phyloP scores from a whole-genome alignment of 1,284 basidiomycete species.

The Tetrapyrgos nigripes region DNA sequence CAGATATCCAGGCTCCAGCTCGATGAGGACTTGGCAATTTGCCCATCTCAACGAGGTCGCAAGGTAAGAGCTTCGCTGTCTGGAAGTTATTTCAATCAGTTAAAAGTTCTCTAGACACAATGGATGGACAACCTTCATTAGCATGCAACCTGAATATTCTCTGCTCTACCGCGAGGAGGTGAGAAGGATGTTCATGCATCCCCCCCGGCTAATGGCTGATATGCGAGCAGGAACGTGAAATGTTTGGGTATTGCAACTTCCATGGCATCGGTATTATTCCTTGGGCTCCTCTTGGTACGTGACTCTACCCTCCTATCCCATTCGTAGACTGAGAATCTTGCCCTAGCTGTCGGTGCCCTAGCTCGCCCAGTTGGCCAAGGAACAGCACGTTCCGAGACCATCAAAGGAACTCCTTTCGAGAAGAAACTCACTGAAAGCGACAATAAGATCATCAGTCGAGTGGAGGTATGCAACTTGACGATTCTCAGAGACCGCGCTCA shows the following conservation, averaged over 20 bases:
- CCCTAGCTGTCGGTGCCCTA: not conserved
- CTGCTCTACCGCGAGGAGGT: constrained; percentile 43
- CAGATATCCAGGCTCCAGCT: constrained; percentile 36
- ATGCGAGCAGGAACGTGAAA: constrained; percentile 25
- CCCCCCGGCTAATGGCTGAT: not conserved
- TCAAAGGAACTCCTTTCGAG: no score
- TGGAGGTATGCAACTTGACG: no score
- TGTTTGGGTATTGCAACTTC: constrained; percentile 27
- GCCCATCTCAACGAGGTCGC: constrained; percentile 25
- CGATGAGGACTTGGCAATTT: constrained; percentile 41
- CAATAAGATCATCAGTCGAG: not conserved
- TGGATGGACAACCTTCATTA: constrained; percentile 33
- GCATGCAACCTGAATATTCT: constrained; percentile 35
- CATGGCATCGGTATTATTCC: constrained; percentile 47
- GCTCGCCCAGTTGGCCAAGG: not conserved
- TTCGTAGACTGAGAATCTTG: no score
- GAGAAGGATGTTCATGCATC: not conserved
- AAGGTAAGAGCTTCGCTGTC: no score
- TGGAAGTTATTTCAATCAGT: no score
- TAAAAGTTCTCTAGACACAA: no score
- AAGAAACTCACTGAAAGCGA: not conserved
- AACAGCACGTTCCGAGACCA: not conserved
- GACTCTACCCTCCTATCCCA: no score
- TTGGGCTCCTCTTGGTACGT: constrained; percentile 47
- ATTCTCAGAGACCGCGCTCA: no score